phyloP scores from a whole-genome alignment of 176 grass and related monocot species.

The Olyra latifolia region DNA sequence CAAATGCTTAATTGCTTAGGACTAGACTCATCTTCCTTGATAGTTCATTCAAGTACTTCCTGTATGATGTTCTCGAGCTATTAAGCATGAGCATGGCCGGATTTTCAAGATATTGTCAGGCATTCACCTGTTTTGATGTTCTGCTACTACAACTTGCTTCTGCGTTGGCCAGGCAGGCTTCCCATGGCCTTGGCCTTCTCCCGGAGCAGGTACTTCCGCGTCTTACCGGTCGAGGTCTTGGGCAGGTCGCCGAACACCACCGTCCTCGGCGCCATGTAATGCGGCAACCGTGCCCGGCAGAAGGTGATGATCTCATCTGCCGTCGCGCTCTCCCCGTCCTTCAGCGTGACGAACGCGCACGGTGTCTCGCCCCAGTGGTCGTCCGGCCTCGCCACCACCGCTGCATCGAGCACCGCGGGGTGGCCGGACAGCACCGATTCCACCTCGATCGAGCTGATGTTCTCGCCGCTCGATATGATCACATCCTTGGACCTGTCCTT shows the following conservation, averaged over 20 bases:
- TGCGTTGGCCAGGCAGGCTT: constrained; percentile 33
- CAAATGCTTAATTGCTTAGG: background rate
- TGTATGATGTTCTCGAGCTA: background rate
- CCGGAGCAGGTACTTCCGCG: constrained; percentile 54
- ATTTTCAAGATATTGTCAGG: background rate
- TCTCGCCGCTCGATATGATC: constrained; percentile 60
- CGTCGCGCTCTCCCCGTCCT: constrained; percentile 20
- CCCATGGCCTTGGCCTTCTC: constrained; percentile 67
- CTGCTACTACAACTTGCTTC: constrained; percentile 39
- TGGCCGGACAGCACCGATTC: constrained; percentile 50
- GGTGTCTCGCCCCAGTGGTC: constrained; percentile 52
- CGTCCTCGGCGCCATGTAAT: constrained; percentile 50
- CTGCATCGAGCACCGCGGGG: constrained; percentile 50
- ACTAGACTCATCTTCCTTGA: background rate
- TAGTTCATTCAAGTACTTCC: background rate
- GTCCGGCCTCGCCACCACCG: constrained; percentile 51
- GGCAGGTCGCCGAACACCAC: constrained; percentile 63
- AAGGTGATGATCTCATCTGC: constrained; percentile 39
- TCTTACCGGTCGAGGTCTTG: constrained; percentile 68
- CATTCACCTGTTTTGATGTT: background rate
- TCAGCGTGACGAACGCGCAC: constrained; percentile 58
- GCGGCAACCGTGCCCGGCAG: constrained; percentile 46
- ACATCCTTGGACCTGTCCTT: constrained; percentile 63
- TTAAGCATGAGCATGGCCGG: background rate
- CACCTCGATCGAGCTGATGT: constrained; percentile 69